Evolutionary conservation across 225 moss, liverwort and hornwort genomes (phyloP).

Genomic region (Thuidium tamariscinum): DNA sequence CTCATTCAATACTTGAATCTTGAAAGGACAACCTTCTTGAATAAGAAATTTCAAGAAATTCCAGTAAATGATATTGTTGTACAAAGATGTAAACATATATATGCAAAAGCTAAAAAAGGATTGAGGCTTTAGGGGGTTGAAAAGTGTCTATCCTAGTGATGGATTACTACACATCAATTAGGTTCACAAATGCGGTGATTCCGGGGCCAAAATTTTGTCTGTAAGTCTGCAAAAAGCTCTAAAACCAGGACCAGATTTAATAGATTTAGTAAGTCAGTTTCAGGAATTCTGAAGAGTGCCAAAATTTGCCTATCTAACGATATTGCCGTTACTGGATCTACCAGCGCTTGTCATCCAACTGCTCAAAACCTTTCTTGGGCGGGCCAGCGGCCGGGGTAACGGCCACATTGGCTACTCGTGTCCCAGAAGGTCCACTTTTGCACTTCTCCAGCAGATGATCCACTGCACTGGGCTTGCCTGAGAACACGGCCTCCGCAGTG

Average conservation of each 20-base stretch:
- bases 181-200: no score
- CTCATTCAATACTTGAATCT: no score
- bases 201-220: no score
- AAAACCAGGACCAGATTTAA: no score
- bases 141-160: neutral
- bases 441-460: conserved; percentile 29
- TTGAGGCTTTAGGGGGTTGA: no score
- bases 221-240: neutral
- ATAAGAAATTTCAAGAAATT: no score
- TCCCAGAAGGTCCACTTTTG: conserved; percentile 12
- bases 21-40: no score
- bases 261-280: no score
- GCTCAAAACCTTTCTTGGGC: conserved; percentile 28
- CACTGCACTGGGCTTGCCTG: conserved; percentile 13
- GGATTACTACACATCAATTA: neutral
- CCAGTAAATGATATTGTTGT: no score
- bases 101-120: no score
- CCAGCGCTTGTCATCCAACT: conserved; percentile 17
- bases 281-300: no score
- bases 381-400: conserved; percentile 5
- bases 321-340: neutral
- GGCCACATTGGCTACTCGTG: conserved; percentile 11
- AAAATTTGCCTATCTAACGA: neutral
- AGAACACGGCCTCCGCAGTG: conserved; percentile 28
- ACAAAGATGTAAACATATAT: no score